These are phyloP conservation scores for Pestalotiopsis sp. DNA, from an alignment of 2,329 filamentous ascomycete species.

Conservation along the genomic window DNA sequence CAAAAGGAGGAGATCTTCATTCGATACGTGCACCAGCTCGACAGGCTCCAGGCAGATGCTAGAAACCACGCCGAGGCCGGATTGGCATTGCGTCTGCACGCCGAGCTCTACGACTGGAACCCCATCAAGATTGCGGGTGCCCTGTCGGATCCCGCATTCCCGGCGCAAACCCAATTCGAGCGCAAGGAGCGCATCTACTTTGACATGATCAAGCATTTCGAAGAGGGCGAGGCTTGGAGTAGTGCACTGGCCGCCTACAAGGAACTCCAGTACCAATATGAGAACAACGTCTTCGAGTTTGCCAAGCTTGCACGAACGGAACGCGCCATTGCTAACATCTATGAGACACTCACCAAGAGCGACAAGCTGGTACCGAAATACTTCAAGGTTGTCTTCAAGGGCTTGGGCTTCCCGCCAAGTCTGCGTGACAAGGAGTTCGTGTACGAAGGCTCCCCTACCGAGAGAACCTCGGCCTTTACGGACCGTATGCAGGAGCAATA, in stretches of 20 bases:
- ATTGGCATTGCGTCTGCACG: slow-evolving; percentile 85
- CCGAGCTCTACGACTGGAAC: slow-evolving; percentile 92
- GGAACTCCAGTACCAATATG: slow-evolving; percentile 90
- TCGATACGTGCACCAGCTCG: slow-evolving; percentile 91
- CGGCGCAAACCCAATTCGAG: slow-evolving; percentile 85
- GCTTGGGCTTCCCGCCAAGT: slow-evolving; percentile 80
- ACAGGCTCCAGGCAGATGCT: slow-evolving; percentile 73
- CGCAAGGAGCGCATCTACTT: slow-evolving; percentile 92
- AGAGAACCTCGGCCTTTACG: slow-evolving; percentile 80
- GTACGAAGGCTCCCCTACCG: slow-evolving; percentile 79
- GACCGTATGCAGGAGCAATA: slow-evolving; percentile 93
- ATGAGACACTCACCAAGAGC: slow-evolving; percentile 84
- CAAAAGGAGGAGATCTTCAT: slow-evolving; percentile 97
- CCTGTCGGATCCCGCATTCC: slow-evolving; percentile 74
- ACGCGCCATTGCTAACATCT: slow-evolving; percentile 87
- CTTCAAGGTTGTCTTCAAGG: slow-evolving; percentile 88
- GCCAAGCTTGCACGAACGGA: slow-evolving; percentile 87
- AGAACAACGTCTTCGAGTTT: slow-evolving; percentile 87
- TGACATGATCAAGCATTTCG: slow-evolving; percentile 91
- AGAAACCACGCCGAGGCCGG: slow-evolving; percentile 87
- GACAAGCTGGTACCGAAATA: slow-evolving; percentile 80
- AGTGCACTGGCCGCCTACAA: slow-evolving; percentile 86
- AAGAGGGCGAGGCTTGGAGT: slow-evolving; percentile 93
- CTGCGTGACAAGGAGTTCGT: slow-evolving; percentile 91
- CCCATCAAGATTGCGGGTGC: slow-evolving; percentile 66